phyloP scores from a whole-genome alignment of 2,329 filamentous ascomycete genomes.

The Diplodia seriata region DNA sequence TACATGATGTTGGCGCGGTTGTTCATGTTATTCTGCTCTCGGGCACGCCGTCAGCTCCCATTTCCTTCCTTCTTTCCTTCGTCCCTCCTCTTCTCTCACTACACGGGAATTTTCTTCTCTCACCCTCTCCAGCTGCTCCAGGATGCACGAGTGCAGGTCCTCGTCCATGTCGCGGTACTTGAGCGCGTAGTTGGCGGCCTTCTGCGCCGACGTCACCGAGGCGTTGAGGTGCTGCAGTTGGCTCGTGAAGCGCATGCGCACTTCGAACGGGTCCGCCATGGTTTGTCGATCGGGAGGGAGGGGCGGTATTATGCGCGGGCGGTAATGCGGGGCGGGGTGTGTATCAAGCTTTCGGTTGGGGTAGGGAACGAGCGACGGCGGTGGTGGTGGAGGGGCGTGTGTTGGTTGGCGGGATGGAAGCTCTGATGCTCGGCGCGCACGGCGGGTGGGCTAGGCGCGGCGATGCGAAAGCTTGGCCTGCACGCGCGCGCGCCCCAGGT shows the following conservation, averaged over 20 bases:
- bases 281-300: slow-evolving; percentile 3
- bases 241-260: slow-evolving; percentile 93
- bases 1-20: slow-evolving; percentile 98
- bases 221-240: slow-evolving; percentile 92
- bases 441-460: not conserved
- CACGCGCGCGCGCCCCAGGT: not conserved
- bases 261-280: slow-evolving; percentile 92
- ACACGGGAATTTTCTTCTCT: not conserved
- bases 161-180: slow-evolving; percentile 95
- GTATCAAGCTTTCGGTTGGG: not conserved
- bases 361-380: not conserved
- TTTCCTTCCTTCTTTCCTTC: not conserved
- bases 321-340: not conserved
- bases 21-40: slow-evolving; percentile 84
- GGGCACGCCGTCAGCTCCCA: not conserved
- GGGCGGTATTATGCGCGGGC: not conserved
- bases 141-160: slow-evolving; percentile 94
- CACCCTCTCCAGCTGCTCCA: slow-evolving; percentile 90
- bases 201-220: slow-evolving; percentile 84
- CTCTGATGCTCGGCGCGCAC: not conserved
- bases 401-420: not conserved
- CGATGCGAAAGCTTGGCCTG: not conserved
- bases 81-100: not conserved
- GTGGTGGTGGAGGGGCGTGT: not conserved
- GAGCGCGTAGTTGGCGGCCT: slow-evolving; percentile 92